These are phyloP conservation scores for Kalmanozyma brasiliensis DNA, from an alignment of 1,284 basidiomycete species.

Conservation along the genomic window DNA sequence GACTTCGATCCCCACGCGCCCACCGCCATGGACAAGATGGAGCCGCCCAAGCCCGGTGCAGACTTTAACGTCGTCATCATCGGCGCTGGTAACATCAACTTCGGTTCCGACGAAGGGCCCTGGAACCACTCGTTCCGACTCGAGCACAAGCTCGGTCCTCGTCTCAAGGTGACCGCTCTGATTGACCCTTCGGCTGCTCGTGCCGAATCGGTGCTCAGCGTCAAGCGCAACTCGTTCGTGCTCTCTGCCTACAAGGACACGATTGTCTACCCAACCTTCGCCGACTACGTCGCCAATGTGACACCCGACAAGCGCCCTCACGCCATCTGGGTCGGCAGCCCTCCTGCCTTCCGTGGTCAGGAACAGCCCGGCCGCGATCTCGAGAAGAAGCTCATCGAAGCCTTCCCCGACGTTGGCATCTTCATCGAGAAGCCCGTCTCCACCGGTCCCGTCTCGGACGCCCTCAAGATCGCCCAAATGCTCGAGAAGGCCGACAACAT, in stretches of 20 bases:
- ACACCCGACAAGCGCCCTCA: conserved; percentile 70
- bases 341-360: conserved; percentile 83
- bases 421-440: conserved; percentile 95
- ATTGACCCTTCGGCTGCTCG: conserved; percentile 90
- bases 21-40: conserved; percentile 67
- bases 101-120: conserved; percentile 66
- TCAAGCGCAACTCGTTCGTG: conserved; percentile 94
- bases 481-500: conserved; percentile 72
- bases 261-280: conserved; percentile 84
- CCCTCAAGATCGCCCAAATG: conserved; percentile 67
- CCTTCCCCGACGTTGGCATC: conserved; percentile 79
- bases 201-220: conserved; percentile 81
- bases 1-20: conserved; percentile 61
- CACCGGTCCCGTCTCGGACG: conserved; percentile 76
- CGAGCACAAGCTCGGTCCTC: conserved; percentile 84
- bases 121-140: conserved; percentile 68
- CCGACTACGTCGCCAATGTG: conserved; percentile 82
- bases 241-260: conserved; percentile 91
- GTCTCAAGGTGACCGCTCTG: conserved; percentile 93
- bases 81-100: conserved; percentile 66
- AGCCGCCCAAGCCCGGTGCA: conserved; percentile 63
- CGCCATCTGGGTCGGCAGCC: conserved; percentile 89
- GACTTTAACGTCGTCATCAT: conserved; percentile 68
- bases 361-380: conserved; percentile 78
- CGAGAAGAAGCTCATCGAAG: conserved; percentile 86